Base-by-base conservation (phyloP, 2,329 filamentous ascomycete species). In the Chaetomiaceae sp. region DNA sequence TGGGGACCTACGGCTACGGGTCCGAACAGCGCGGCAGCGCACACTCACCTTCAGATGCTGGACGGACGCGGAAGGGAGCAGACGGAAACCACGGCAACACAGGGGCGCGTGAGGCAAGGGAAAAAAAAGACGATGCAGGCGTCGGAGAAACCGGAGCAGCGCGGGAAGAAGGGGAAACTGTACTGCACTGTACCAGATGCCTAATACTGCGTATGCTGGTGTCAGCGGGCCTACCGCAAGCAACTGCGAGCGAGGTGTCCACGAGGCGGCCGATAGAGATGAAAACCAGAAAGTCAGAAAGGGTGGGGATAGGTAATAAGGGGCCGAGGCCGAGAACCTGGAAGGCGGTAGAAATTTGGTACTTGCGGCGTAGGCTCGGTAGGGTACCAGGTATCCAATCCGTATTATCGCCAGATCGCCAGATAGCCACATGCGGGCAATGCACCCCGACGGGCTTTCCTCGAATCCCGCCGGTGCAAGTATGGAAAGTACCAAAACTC, bases 1-100 rank as follows among this genome's bases (percentile, higher is more conserved):
- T 45, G 40, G 48, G 33, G 36, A 36, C n/a, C n/a, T n/a, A n/a
- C n/a, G n/a, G n/a, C n/a, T n/a, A n/a, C 40, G 15, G 38, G 9
- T 45, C 40, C 22, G 39, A 35, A 40, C 44, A 32, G 50, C 38
- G 35, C 24, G 22, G 44, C 38, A 32, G n/a, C 30, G 24, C 24
- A 10, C 29, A 24, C n/a, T n/a, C n/a, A n/a, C n/a, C n/a, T n/a
- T n/a, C n/a, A n/a, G n/a, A n/a, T n/a, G 33, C 7, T 26, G 29
- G 26, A 42, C n/a, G 27, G 34, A 38, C 27, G 38, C 36, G 43
- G 35, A 26, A 38, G 26, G 22, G 26, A 34, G 30, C 26, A 10
- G 24, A 30, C 7, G 17, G 8, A 17, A 24, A 9, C 22, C 19
- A n/a, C n/a, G 5, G 20, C 27, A 29, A 20, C 24, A 27, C 14